Percentiles rank a stretch among this genome's conserved stretches.
Evolutionary conservation across 2,329 filamentous ascomycete genomes (phyloP).

Genomic region (Fusarium sarcochroum): DNA sequence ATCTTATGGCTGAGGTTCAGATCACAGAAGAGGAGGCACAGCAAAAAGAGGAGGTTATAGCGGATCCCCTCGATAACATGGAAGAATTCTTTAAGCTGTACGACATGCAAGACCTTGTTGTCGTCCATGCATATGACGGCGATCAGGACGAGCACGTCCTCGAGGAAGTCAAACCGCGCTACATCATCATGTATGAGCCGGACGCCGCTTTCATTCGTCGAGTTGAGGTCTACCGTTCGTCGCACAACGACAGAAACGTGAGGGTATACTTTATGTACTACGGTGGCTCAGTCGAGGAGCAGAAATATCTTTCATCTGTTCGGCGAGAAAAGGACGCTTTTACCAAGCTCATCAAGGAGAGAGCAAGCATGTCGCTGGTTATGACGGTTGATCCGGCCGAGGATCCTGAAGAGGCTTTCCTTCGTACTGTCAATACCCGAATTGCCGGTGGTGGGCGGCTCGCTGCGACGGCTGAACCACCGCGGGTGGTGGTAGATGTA

Average conservation of each 20-base stretch:
- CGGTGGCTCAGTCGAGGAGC: constrained; percentile 93
- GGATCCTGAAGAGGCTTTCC: constrained; percentile 90
- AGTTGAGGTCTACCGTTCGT: constrained; percentile 95
- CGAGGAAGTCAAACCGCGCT: constrained; percentile 91
- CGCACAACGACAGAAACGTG: constrained; percentile 89
- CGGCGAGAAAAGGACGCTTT: constrained; percentile 98
- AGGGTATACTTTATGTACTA: constrained; percentile 98
- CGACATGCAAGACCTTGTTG: constrained; percentile 88
- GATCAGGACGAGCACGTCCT: constrained; percentile 97
- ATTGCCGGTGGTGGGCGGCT: constrained; percentile 94
- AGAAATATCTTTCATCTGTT: constrained; percentile 89
- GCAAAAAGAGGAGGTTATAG: constrained; percentile 80
- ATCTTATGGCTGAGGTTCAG: constrained; percentile 84
- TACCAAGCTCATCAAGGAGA: constrained; percentile 93
- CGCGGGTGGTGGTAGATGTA: constrained; percentile 93
- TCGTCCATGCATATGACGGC: constrained; percentile 93
- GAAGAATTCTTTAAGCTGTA: constrained; percentile 93
- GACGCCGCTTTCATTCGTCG: constrained; percentile 94
- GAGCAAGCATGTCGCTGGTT: constrained; percentile 91
- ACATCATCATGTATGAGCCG: constrained; percentile 99
- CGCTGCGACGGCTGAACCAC: constrained; percentile 85
- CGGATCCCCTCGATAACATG: constrained; percentile 89
- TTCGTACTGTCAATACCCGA: constrained; percentile 95
- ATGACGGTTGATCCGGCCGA: constrained; percentile 80
- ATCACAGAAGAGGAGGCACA: constrained; percentile 82